phyloP scores from a whole-genome alignment of 2,329 filamentous ascomycete genomes.

The Phymatotrichopsis omnivora region DNA sequence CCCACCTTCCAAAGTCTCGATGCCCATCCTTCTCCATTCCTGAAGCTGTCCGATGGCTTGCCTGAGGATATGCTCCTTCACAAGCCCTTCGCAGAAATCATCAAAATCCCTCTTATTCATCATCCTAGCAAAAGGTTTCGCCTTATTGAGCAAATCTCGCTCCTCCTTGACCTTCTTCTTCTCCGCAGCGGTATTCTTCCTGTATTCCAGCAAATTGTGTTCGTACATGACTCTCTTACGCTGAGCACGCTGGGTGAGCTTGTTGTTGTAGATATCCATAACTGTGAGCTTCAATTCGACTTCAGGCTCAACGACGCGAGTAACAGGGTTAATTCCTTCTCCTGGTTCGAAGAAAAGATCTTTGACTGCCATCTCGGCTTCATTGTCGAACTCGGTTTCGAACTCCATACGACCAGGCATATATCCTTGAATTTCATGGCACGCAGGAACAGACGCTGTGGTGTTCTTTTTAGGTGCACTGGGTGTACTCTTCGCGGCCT shows the following conservation, averaged over 20 bases:
- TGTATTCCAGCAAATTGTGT: constrained; percentile 84
- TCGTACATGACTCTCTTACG: constrained; percentile 96
- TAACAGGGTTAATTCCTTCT: constrained; percentile 76
- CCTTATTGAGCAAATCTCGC: constrained; percentile 77
- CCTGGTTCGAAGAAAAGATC: constrained; percentile 97
- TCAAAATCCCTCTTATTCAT: constrained; percentile 93
- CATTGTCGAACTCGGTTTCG: constrained; percentile 94
- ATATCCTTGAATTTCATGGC: constrained; percentile 96
- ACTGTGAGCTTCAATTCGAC: constrained; percentile 96
- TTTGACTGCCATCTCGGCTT: constrained; percentile 95
- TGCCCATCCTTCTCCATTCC: constrained; percentile 79
- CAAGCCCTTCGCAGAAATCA: constrained; percentile 68
- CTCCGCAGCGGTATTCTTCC: constrained; percentile 77
- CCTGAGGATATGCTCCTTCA: constrained; percentile 83
- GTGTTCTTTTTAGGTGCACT: constrained; percentile 89
- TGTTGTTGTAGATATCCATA: constrained; percentile 95
- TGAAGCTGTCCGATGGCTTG: constrained; percentile 84
- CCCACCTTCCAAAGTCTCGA: constrained; percentile 73
- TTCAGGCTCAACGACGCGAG: constrained; percentile 82
- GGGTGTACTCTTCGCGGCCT: constrained; percentile 70
- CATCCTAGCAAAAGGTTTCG: constrained; percentile 91
- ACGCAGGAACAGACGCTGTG: constrained; percentile 86
- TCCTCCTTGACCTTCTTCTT: constrained; percentile 97
- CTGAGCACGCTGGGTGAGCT: constrained; percentile 80
- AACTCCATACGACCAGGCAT: constrained; percentile 98